Conservation (phyloP, 164 flowering plant genomes). For the Vitis amurensis region DNA sequence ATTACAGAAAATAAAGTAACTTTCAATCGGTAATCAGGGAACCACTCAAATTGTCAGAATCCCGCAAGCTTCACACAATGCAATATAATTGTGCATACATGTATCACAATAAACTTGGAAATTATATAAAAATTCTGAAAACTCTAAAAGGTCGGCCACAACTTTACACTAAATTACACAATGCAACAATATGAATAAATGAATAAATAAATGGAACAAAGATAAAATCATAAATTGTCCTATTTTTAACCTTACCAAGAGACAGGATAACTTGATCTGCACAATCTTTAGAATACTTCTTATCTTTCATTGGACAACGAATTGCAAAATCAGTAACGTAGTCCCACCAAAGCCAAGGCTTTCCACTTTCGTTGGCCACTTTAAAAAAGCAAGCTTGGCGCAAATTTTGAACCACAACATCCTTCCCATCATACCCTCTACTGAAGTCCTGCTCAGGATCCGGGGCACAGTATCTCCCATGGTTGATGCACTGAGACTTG, state of each 20-base stretch:
- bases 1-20: neutral
- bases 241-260: conserved; percentile 54
- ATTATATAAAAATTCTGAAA: no score
- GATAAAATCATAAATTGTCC: neutral
- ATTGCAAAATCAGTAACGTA: conserved; percentile 90
- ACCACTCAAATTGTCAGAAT: no score
- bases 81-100: no score
- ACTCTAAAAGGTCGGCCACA: no score
- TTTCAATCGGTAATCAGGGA: neutral
- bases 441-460: conserved; percentile 95
- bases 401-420: conserved; percentile 86
- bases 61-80: no score
- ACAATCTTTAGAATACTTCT: conserved; percentile 83
- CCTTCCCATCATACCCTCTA: conserved; percentile 89
- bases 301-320: conserved; percentile 94
- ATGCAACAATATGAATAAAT: neutral
- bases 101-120: no score
- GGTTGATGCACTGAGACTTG: conserved; percentile 94
- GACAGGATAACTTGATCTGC: conserved; percentile 78
- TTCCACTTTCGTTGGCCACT: conserved; percentile 81
- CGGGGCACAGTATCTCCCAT: conserved; percentile 97
- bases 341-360: conserved; percentile 99
- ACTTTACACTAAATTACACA: neutral
- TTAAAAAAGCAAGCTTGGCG: conserved; percentile 83
- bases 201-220: neutral